phyloP scores from a whole-genome alignment of 805 yeast species.

The Jamesozyma gamospora region DNA sequence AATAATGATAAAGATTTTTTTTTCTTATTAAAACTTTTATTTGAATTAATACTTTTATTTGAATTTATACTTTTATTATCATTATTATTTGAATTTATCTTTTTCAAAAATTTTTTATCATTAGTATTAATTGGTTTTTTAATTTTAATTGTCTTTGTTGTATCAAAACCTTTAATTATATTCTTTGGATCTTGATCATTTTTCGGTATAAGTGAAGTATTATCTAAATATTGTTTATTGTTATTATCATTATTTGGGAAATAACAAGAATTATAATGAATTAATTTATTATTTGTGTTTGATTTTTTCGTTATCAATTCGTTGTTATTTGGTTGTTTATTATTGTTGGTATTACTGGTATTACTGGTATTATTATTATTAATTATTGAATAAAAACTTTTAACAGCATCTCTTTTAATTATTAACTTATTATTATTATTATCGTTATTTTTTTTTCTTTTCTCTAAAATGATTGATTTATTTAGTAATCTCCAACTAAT shows the following conservation, averaged over 20 bases:
- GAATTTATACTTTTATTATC: neutral
- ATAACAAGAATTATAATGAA: no score
- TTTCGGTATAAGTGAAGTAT: conserved; percentile 2
- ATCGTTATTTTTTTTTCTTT: neutral
- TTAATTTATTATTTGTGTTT: no score
- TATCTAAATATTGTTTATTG: no score
- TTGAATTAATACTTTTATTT: neutral
- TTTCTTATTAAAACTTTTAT: neutral
- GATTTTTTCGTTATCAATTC: no score
- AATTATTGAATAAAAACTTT: conserved; percentile 23
- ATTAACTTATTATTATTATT: conserved; percentile 16
- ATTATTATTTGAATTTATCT: neutral
- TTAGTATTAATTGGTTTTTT: neutral
- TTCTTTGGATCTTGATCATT: conserved; percentile 12
- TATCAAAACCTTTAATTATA: conserved; percentile 21
- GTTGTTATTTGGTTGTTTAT: no score
- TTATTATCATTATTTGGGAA: no score
- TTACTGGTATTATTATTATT: conserved; percentile 5
- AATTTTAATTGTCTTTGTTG: conserved; percentile 7
- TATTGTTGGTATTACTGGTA: no score
- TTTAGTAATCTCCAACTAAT: conserved; percentile 28
- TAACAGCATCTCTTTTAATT: conserved; percentile 28
- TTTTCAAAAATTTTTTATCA: neutral
- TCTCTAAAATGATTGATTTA: conserved; percentile 10
- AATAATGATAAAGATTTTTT: neutral